These are phyloP conservation scores for Botrytis porri DNA, from an alignment of 2,329 filamentous ascomycete species.

Conservation along the genomic window DNA sequence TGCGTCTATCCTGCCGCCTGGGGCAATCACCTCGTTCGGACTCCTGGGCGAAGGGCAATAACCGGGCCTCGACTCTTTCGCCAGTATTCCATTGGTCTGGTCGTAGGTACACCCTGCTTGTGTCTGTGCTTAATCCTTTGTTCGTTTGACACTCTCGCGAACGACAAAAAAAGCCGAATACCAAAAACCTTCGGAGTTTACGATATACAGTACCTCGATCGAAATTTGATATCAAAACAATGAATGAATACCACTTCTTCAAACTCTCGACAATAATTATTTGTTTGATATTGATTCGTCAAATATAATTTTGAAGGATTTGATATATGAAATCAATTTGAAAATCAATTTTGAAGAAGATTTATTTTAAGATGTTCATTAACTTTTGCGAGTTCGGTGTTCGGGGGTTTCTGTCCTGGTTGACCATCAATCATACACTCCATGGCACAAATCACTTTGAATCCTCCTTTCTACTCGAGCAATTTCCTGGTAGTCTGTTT, in stretches of 20 bases:
- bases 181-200: no score
- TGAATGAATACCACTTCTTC: no score
- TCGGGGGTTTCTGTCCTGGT: not conserved
- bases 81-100: not conserved
- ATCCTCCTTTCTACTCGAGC: not conserved
- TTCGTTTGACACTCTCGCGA: not conserved
- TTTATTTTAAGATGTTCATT: no score
- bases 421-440: not conserved
- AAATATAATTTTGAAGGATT: no score
- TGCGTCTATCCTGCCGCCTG: not conserved
- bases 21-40: not conserved
- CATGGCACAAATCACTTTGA: not conserved
- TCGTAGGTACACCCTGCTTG: not conserved
- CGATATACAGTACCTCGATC: not conserved
- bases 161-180: no score
- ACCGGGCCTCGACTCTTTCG: not conserved
- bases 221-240: no score
- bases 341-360: no score
- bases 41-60: not conserved
- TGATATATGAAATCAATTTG: no score
- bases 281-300: no score
- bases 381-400: no score
- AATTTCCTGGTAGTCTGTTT: not conserved
- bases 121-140: not conserved
- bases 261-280: no score